Conservation (phyloP, 768 basidiomycete genomes). For the Boletus rufocinnamomeus region DNA sequence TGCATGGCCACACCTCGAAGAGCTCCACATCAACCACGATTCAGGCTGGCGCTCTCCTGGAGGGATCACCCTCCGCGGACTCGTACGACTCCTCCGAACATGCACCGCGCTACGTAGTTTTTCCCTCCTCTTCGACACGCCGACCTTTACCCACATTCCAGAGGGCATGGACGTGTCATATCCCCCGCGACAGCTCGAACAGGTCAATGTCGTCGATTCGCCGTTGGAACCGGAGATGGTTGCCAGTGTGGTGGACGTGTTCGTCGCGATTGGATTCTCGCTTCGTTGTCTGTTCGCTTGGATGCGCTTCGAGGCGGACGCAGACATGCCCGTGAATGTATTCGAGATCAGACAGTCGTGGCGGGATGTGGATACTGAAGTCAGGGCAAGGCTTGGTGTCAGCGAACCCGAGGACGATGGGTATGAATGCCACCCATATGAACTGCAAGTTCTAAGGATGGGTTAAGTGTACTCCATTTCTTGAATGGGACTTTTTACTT, state of each 20-base stretch:
- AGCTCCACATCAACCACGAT: slow-evolving; percentile 2
- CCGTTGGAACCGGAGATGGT: background rate
- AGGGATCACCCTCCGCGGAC: slow-evolving; percentile 1
- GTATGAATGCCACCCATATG: too few relatives aligned
- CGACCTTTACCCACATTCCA: slow-evolving; percentile 2
- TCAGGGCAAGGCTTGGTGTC: background rate
- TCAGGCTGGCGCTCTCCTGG: background rate
- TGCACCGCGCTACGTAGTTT: background rate
- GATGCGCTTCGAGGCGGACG: background rate
- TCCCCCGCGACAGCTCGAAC: background rate
- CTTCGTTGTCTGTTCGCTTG: background rate
- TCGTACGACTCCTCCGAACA: slow-evolving; percentile 6
- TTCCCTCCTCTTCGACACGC: background rate
- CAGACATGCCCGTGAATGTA: background rate
- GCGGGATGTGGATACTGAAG: background rate
- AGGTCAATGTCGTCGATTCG: slow-evolving; percentile 6
- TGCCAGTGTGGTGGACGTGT: slow-evolving; percentile 1
- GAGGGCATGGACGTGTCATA: slow-evolving; percentile 5
- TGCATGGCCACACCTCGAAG: slow-evolving; percentile 3
- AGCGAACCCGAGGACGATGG: background rate
- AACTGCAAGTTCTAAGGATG: background rate
- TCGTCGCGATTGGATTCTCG: background rate
- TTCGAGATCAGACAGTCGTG: background rate
- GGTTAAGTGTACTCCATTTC: background rate
- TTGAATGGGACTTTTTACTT: background rate